These are phyloP conservation scores for Hypoxylon lienhwacheense DNA, from an alignment of 495 filamentous ascomycete genomes.

Conservation along the genomic window DNA sequence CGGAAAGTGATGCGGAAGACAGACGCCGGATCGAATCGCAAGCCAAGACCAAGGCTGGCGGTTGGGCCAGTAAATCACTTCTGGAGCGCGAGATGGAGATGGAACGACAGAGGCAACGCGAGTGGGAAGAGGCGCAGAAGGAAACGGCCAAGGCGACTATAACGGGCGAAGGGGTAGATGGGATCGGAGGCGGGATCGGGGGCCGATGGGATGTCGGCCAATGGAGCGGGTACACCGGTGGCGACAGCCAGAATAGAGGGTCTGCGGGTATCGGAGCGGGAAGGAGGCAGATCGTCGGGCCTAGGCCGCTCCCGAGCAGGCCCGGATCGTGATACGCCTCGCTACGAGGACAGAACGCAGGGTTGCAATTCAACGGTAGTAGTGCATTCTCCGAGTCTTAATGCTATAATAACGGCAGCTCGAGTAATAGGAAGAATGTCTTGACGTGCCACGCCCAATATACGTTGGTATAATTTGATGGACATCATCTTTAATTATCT, in stretches of 20 bases:
- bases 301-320: conserved; percentile 62
- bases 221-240: conserved; percentile 79
- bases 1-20: conserved; percentile 71
- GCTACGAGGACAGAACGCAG: too few species aligned
- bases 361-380: too few species aligned
- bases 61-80: conserved; percentile 78
- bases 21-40: conserved; percentile 64
- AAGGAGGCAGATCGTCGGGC: conserved; percentile 76
- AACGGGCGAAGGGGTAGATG: conserved; percentile 51
- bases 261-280: conserved; percentile 70
- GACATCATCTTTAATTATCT: too few species aligned
- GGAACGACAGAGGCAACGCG: conserved; percentile 86
- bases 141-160: conserved; percentile 62
- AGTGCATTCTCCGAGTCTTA: too few species aligned
- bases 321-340: conserved; percentile 23
- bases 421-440: too few species aligned
- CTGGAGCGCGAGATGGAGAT: conserved; percentile 95
- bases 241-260: conserved; percentile 79
- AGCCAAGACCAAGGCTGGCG: conserved; percentile 69
- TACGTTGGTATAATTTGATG: too few species aligned
- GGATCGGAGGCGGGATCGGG: conserved; percentile 58
- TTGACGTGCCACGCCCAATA: too few species aligned
- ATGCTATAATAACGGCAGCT: too few species aligned
- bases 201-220: conserved; percentile 85
- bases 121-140: conserved; percentile 93